Percentiles rank a stretch among this genome's conserved stretches.
These are phyloP conservation scores for Dothistroma septosporum DNA, from an alignment of 2,329 filamentous ascomycete species.

Conservation along the genomic window DNA sequence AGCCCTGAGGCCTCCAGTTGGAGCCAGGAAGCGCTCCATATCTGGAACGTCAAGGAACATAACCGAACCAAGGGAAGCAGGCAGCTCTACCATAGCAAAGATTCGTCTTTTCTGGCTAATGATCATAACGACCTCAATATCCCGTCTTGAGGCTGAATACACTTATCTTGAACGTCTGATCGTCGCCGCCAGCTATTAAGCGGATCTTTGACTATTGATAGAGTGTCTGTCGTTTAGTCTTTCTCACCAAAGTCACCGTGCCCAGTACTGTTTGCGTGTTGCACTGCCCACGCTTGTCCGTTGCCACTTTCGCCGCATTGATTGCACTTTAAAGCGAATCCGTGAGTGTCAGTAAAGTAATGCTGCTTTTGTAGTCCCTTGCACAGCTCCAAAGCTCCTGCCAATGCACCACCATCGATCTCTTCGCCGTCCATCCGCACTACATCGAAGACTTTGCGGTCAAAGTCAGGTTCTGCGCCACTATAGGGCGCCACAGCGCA, in stretches of 20 bases:
- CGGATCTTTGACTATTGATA: background rate
- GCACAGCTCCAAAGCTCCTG: constrained; percentile 55
- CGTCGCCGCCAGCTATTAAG: no score
- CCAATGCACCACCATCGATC: constrained; percentile 51
- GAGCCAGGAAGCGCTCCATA: no score
- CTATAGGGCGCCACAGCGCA: constrained; percentile 68
- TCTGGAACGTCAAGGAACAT: no score
- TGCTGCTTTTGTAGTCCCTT: constrained; percentile 62
- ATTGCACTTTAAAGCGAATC: constrained; percentile 75
- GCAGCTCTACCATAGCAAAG: no score
- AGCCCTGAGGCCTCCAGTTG: no score
- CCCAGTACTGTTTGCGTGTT: constrained; percentile 59
- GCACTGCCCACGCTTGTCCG: constrained; percentile 59
- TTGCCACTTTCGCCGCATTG: constrained; percentile 64
- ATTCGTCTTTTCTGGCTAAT: no score
- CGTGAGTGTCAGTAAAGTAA: constrained; percentile 85
- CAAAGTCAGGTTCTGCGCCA: constrained; percentile 65
- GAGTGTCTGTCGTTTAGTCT: constrained; percentile 5
- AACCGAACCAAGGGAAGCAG: no score
- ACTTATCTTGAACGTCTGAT: no score
- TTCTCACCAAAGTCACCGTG: constrained; percentile 53
- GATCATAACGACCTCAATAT: no score
- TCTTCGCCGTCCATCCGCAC: constrained; percentile 33
- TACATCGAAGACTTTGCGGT: constrained; percentile 69
- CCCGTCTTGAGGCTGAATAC: no score